Evolutionary conservation across 805 yeast species (phyloP), one percentile per base, ranked within the genome.

Genomic region (Myxozyma mucilagina): DNA sequence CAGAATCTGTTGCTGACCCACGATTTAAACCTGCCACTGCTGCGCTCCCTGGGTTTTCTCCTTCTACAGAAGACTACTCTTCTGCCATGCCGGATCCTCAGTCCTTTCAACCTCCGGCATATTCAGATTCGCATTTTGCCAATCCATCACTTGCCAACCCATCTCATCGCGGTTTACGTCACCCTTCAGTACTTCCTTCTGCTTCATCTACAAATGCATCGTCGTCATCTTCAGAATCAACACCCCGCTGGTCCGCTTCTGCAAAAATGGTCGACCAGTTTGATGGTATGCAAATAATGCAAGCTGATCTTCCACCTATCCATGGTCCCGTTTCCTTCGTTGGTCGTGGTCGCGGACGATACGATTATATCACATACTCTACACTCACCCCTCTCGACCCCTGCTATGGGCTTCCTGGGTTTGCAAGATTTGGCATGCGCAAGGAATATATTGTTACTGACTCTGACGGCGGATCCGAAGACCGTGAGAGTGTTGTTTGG

Each of bases 341-440:
- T 1, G 61, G 66, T 36, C 60, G 57, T n/a, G 66, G 66, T n/a
- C 64, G 47, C 10, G 66, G 57, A 44, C 49, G 65, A 13, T 52
- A 34, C 34, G 57, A 45, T 24, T 63, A 63, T 49, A 49, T 47
- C 36, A 57, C 66, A 0, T 47, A 63, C 42, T 56, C 62, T 11
- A 47, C 56, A n/a, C 53, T 63, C 20, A 36, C 38, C 1, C 66
- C 66, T 45, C 57, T 63, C 16, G 57, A 53, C 38, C 52, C 57
- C 0, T 56, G 61, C 53, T 61, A 53, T 53, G 66, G 66, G 3
- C 58, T 63, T 14, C 59, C 66, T 36, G 66, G 66, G 9, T 63
- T 63, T 45, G 66, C 66, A 2, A 56, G 66, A 18, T 63, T 63
- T 29, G 56, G 62, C 31, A 63, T 63, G 66, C 66, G 66, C 34